A percentile compares a stretch with the other conserved stretches of the same genome.
These are phyloP conservation scores for Talinum fruticosum DNA, from an alignment of 148 eudicot species.

Conservation along the genomic window DNA sequence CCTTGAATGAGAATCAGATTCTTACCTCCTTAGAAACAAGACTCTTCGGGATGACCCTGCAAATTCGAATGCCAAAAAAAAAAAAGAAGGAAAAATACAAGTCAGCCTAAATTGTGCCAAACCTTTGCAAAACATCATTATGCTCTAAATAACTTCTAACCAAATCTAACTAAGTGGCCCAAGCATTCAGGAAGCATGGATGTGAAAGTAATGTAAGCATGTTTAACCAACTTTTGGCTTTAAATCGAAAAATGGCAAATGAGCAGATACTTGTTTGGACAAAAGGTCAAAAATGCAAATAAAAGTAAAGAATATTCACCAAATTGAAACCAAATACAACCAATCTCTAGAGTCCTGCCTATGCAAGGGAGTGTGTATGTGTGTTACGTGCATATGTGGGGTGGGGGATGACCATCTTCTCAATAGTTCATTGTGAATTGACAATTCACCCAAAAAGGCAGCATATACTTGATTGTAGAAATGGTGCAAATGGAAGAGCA, in stretches of 20 bases:
- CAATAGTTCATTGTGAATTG: neutral
- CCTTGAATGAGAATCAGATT: conserved; percentile 25
- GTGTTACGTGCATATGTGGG: neutral
- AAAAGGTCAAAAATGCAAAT: conserved; percentile 3
- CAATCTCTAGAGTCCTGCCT: neutral
- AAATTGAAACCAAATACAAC: neutral
- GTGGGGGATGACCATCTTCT: neutral
- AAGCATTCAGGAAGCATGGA: conserved; percentile 22
- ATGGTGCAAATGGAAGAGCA: neutral
- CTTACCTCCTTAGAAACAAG: conserved; percentile 86
- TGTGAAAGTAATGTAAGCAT: conserved; percentile 16
- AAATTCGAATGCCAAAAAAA: conserved; percentile 19
- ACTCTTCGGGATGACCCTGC: conserved; percentile 91
- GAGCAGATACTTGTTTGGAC: neutral
- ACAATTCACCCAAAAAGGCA: neutral
- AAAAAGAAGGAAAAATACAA: conserved; percentile 12
- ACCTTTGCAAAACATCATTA: conserved; percentile 13
- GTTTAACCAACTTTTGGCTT: neutral
- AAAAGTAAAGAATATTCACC: neutral
- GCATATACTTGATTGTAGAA: neutral
- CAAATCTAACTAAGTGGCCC: conserved; percentile 20
- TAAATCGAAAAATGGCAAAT: neutral
- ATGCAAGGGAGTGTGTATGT: neutral
- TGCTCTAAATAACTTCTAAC: neutral
- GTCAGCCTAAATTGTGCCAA: conserved; percentile 21